Conservation (phyloP, 345 rosid species). For the Pistacia integerrima region DNA sequence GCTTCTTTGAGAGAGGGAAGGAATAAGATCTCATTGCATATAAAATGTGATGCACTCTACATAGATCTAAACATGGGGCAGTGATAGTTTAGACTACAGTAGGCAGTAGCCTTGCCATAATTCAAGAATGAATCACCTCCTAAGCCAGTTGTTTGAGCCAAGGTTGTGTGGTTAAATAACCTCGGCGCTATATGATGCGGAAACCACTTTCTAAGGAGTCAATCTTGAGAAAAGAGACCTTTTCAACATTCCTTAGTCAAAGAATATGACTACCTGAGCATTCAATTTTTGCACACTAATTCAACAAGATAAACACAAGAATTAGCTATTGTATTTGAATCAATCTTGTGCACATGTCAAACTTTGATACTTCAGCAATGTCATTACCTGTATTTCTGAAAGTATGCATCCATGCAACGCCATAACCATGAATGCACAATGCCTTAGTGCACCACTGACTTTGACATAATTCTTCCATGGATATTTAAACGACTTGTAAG, state of each 20-base stretch:
- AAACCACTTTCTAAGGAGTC: neutral
- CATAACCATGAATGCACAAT: slow-evolving; percentile 96
- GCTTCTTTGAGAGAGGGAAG: neutral
- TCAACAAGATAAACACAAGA: neutral
- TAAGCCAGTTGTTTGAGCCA: neutral
- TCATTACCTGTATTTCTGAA: slow-evolving; percentile 86
- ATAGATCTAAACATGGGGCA: neutral
- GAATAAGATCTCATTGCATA: neutral
- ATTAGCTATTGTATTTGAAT: neutral
- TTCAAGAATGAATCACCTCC: neutral
- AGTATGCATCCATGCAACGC: slow-evolving; percentile 94
- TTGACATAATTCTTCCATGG: slow-evolving; percentile 93
- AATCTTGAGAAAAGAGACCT: neutral
- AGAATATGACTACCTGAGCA: neutral
- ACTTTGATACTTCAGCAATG: neutral
- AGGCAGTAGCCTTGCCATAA: neutral
- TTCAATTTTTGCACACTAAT: neutral
- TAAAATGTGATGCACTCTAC: too few species aligned
- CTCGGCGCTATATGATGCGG: neutral
- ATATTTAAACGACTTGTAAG: slow-evolving; percentile 66
- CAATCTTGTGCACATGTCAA: neutral
- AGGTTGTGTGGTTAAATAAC: neutral
- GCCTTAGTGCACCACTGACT: slow-evolving; percentile 90
- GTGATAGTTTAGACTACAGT: neutral
- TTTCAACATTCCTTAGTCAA: neutral